These are phyloP conservation scores for Corniculantispora saksenae DNA, from an alignment of 2,329 filamentous ascomycete species.

Conservation along the genomic window DNA sequence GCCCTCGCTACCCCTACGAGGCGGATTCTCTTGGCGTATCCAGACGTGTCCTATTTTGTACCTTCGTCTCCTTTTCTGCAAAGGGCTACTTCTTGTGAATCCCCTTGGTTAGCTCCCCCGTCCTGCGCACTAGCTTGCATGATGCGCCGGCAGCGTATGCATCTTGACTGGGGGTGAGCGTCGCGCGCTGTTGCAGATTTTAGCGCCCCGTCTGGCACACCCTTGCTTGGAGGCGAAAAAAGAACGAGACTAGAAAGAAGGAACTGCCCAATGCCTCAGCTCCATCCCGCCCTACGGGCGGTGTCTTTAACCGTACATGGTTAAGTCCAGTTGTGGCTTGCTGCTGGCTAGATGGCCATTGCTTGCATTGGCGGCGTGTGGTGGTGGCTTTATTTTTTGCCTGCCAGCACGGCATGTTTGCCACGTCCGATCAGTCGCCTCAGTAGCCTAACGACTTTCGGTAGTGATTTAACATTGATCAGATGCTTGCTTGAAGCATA, in stretches of 20 bases:
- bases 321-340: conserved; percentile 16
- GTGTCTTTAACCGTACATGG: conserved; percentile 17
- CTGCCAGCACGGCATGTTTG: background rate
- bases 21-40: conserved; percentile 5
- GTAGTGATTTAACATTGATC: background rate
- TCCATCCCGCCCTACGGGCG: conserved; percentile 6
- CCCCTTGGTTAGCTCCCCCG: background rate
- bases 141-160: conserved; percentile 11
- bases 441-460: background rate
- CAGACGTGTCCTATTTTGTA: background rate
- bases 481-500: background rate
- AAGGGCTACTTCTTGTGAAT: background rate
- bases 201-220: background rate
- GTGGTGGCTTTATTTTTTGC: background rate
- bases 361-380: background rate
- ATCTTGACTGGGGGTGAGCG: background rate
- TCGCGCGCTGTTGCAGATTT: conserved; percentile 9
- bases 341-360: background rate
- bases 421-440: background rate
- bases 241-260: conserved; percentile 3
- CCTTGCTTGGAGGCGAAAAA: conserved; percentile 9
- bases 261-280: conserved; percentile 1
- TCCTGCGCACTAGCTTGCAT: background rate
- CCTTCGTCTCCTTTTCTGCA: background rate
- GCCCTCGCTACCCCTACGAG: conserved; percentile 7